Conservation (phyloP, 2,329 filamentous ascomycete genomes). For the Neopestalotiopsis clavispora region DNA sequence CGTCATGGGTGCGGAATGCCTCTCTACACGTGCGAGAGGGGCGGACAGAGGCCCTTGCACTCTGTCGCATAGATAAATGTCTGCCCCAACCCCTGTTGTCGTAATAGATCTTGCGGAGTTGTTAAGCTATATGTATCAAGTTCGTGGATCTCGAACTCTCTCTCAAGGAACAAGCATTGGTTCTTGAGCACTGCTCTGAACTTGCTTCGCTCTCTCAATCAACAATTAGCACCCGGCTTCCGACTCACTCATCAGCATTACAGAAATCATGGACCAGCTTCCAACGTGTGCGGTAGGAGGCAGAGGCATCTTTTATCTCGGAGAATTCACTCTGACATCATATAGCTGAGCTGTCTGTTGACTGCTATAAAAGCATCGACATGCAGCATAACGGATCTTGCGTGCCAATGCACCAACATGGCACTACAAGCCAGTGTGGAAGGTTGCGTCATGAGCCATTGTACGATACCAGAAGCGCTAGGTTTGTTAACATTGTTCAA, state of each 20-base stretch:
- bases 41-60: neutral
- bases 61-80: neutral
- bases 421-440: slow-evolving; percentile 9
- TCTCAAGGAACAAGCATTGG: neutral
- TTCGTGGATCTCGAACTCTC: neutral
- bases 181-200: neutral
- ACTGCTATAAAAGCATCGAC: slow-evolving; percentile 18
- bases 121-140: neutral
- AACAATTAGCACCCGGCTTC: neutral
- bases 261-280: slow-evolving; percentile 3
- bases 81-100: neutral
- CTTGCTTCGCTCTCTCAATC: neutral
- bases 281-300: slow-evolving; percentile 16
- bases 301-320: neutral
- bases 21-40: neutral
- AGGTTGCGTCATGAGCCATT: slow-evolving; percentile 18
- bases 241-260: neutral
- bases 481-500: slow-evolving; percentile 1
- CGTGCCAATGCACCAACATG: slow-evolving; percentile 21
- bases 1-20: neutral
- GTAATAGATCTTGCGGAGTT: neutral
- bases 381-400: slow-evolving; percentile 19
- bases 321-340: neutral
- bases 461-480: slow-evolving; percentile 17
- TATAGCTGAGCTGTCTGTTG: slow-evolving; percentile 20